Percentiles rank a stretch among this genome's conserved stretches.
phyloP scores from a whole-genome alignment of 768 basidiomycete genomes.

The Suillus paluster region DNA sequence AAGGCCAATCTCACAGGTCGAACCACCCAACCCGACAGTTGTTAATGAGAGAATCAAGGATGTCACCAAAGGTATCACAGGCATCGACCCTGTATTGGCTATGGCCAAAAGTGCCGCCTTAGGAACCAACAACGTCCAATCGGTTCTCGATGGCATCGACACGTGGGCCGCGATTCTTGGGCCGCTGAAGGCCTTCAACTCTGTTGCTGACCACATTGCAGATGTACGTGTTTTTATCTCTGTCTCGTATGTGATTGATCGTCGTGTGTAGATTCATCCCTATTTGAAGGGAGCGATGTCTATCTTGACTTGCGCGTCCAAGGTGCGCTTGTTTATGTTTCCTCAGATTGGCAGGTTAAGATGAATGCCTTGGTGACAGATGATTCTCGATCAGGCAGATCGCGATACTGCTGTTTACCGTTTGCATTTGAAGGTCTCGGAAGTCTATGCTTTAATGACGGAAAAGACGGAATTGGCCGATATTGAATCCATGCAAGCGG shows the following conservation, averaged over 20 bases:
- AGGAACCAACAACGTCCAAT: background rate
- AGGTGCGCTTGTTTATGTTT: slow-evolving; percentile 1
- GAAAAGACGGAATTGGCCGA: background rate
- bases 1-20: background rate
- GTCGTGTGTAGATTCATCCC: slow-evolving; percentile 9
- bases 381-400: slow-evolving; percentile 6
- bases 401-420: slow-evolving; percentile 5
- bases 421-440: slow-evolving; percentile 10
- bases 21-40: background rate
- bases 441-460: slow-evolving; percentile 11
- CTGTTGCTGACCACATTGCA: background rate
- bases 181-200: slow-evolving; percentile 2
- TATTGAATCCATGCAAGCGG: slow-evolving; percentile 1
- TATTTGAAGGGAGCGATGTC: slow-evolving; percentile 7
- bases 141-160: background rate
- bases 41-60: background rate
- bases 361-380: background rate
- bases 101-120: background rate
- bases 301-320: slow-evolving; percentile 6
- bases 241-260: background rate
- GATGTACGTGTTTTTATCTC: background rate
- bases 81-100: background rate
- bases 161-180: background rate
- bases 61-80: background rate
- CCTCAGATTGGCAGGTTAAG: background rate